phyloP scores from a whole-genome alignment of 208 protist genomes.

The Leishmania braziliensis region DNA sequence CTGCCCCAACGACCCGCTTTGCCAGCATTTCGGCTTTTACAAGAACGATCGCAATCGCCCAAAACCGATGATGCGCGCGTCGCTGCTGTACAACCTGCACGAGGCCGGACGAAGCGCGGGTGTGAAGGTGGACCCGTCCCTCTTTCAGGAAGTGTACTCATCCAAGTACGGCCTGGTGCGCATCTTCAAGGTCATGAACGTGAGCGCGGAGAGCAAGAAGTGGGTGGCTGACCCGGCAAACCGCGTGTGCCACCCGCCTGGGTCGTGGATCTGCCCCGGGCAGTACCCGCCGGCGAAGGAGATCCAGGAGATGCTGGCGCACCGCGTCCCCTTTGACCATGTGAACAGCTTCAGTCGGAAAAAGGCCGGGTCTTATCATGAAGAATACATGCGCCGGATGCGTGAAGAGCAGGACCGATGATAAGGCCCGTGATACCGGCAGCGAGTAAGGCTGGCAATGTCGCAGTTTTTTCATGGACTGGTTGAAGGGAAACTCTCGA shows the following conservation, averaged over 20 bases:
- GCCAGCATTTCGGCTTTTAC: conserved; percentile 50
- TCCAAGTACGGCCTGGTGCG: conserved; percentile 96
- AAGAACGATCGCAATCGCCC: conserved; percentile 25
- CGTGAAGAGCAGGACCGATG: not conserved
- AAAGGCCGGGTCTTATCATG: conserved; percentile 48
- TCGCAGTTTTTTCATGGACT: not conserved
- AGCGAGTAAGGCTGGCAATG: not conserved
- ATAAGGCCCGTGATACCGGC: not conserved
- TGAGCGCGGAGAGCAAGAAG: conserved; percentile 60
- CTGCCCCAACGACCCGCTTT: conserved; percentile 69
- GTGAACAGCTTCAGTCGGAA: conserved; percentile 51
- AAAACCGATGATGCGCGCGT: conserved; percentile 50
- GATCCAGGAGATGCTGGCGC: conserved; percentile 67
- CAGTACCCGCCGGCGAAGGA: conserved; percentile 77
- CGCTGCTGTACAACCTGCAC: conserved; percentile 72
- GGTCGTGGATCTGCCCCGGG: conserved; percentile 68
- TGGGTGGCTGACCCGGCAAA: conserved; percentile 64
- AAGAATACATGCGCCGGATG: conserved; percentile 46
- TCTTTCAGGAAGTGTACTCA: conserved; percentile 92
- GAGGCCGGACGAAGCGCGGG: conserved; percentile 1
- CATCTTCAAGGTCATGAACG: conserved; percentile 96
- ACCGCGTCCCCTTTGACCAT: conserved; percentile 55
- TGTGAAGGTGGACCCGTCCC: conserved; percentile 17
- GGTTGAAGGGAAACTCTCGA: not conserved
- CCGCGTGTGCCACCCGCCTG: conserved; percentile 53